Evolutionary conservation across 208 protist species (phyloP).

Genomic region (Herpetomonas muscarum): DNA sequence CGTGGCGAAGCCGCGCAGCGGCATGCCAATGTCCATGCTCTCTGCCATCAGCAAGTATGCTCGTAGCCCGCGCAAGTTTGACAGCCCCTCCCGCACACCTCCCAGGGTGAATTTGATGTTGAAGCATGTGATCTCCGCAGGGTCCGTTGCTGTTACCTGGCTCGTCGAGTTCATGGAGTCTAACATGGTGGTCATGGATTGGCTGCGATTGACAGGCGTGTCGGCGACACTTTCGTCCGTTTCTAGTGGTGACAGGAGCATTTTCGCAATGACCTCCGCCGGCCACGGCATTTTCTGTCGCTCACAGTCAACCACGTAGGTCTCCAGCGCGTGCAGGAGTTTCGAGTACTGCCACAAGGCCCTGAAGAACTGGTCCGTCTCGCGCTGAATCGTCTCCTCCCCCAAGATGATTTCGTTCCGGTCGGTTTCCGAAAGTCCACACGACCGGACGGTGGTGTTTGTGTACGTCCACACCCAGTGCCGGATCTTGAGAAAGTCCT

Average conservation of each 20-base stretch:
- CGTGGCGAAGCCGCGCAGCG: constrained; percentile 10
- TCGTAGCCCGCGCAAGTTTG: constrained; percentile 14
- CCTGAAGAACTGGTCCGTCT: constrained; percentile 16
- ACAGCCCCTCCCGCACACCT: constrained; percentile 6
- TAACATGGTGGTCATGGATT: constrained; percentile 11
- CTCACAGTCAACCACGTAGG: not conserved
- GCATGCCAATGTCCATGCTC: not conserved
- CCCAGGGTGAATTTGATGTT: constrained; percentile 8
- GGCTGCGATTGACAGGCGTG: too few relatives aligned
- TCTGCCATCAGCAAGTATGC: constrained; percentile 3
- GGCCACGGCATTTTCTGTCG: not conserved
- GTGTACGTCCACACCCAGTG: constrained; percentile 35
- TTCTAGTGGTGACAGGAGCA: not conserved
- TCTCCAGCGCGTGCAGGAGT: constrained; percentile 6
- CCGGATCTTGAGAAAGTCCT: constrained; percentile 24
- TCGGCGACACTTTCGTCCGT: constrained; percentile 1
- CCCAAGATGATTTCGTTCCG: constrained; percentile 12
- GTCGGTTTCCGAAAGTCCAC: constrained; percentile 16
- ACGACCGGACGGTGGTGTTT: constrained; percentile 37
- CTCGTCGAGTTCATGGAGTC: too few relatives aligned
- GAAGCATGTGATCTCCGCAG: not conserved
- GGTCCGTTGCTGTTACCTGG: too few relatives aligned
- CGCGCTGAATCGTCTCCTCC: constrained; percentile 24
- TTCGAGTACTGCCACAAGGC: constrained; percentile 2
- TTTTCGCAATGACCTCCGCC: not conserved